Conservation (phyloP, 768 basidiomycete species). For the Tremella mesenterica region DNA sequence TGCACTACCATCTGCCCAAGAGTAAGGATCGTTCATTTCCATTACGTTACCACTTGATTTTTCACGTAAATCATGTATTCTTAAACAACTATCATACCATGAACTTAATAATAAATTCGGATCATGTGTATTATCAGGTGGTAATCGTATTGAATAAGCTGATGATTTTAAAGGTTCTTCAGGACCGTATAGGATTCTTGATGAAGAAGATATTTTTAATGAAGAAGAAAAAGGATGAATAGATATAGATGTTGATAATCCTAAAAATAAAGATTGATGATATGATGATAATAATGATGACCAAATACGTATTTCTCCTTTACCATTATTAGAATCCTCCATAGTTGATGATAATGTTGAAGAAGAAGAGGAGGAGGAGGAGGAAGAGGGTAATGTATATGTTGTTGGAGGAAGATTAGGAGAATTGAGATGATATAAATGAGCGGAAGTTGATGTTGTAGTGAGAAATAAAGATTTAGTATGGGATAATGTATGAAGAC, state of each 20-base stretch:
- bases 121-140: slow-evolving; percentile 21
- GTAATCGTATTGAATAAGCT: slow-evolving; percentile 23
- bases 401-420: slow-evolving; percentile 19
- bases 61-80: slow-evolving; percentile 32
- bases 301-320: slow-evolving; percentile 18
- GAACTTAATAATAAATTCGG: slow-evolving; percentile 24
- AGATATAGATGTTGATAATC: slow-evolving; percentile 16
- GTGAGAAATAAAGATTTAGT: slow-evolving; percentile 19
- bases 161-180: slow-evolving; percentile 23
- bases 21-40: slow-evolving; percentile 25
- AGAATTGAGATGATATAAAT: slow-evolving; percentile 14
- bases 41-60: slow-evolving; percentile 7
- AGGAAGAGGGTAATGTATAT: slow-evolving; percentile 5
- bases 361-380: too few relatives aligned
- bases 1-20: slow-evolving; percentile 32
- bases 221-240: slow-evolving; percentile 7
- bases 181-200: slow-evolving; percentile 18
- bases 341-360: too few relatives aligned
- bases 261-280: slow-evolving; percentile 12
- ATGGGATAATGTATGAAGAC: neutral
- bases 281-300: slow-evolving; percentile 6
- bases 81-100: slow-evolving; percentile 39
- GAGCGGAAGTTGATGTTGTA: slow-evolving; percentile 13
- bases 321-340: neutral
- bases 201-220: slow-evolving; percentile 3